Base-by-base conservation (phyloP, 345 rosid species). In the Draba incana region DNA sequence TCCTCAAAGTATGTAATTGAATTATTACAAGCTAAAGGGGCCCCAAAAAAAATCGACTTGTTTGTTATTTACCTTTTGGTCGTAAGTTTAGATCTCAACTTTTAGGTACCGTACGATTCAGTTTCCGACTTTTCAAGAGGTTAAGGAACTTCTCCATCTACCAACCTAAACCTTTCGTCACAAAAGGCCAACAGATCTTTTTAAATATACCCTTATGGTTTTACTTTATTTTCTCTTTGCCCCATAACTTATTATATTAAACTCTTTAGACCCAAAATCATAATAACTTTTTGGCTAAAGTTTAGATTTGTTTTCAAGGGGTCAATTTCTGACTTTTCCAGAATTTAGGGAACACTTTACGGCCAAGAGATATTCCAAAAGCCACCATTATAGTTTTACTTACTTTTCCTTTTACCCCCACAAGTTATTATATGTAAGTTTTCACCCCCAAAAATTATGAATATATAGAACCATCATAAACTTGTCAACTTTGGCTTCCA, bases 91-190 rank as follows among this genome's bases (percentile, higher is more conserved):
- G 56, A 60, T 53, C 58, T 52, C 9, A 60, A 42, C 53, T 67
- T 53, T 65, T 27, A 49, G 47, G 52, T 11, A 30, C 50, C 53
- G 73, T 74, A 53, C 53, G 63, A 39, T 39, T 39, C 64, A 62
- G 74, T 61, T 68, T 46, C 45, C 20, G 15, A 42, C 74, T 61
- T 68, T 67, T 75, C 78, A 69, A 60, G 30, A 53, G 57, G 61
- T 10, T 20, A 46, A 30, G 78, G 74, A 75, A 62, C 58, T 16
- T 16, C 27, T 20, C 2, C 31, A 7, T 8, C 10, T 64, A 53
- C 62, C 55, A 45, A 51, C 8, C 56, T 35, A 35, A 16, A 28
- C 51, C 28, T 25, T 28, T 33, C 47, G 48, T 35, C 55, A 5
- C 27, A 70, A 62, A 44, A 4, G 69, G 39, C 10, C 39, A 35